Evolutionary conservation across 257 asterid species (phyloP), one percentile per base, ranked within the genome.

Genomic region (Penstemon barbatus): DNA sequence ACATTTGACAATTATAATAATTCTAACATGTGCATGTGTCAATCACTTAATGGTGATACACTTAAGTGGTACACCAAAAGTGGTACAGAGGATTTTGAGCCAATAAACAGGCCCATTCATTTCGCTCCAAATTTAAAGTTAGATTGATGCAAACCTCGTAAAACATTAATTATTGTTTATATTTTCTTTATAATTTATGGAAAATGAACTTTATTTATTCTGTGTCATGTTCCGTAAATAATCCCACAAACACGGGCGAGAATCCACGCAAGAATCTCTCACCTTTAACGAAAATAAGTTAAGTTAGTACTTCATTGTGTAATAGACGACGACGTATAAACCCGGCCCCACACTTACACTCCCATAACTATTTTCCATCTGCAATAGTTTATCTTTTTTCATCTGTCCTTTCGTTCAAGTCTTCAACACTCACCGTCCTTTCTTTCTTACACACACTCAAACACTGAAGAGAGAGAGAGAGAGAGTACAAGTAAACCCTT

Each of bases 151-250:
- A 15, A 15, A 15, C 18, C 18, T 15, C 18, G 18, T 15, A 15
- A 15, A 15, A 15, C 18, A 15, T 15, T 15, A 15, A 15, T 15
- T 15, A 15, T 15, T 15, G 18, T 15, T 15, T 15, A 15, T 15
- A 15, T 15, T 15, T 15, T 15, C 18, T 15, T 15, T 15, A 0
- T 15, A 15, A 15, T 15, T 15, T 25, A 25, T 25, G 2, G 33
- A 1, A 25, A 1, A 25, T 25, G 33, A 25, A 25, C 33, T 25
- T 3, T 4, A 6, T 2, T 18, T 39, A 5, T 45, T 11, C 51
- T 37, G 77, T 71, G 74, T 45, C 77, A 71, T 38, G 58, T 61
- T 64, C 60, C 40, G 73, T 77, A 73, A 73, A 57, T 74, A 72
- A 51, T 19, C 56, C 55, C 8, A 7, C 4, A 78, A 70, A 42